Base-by-base conservation (phyloP, 1,284 basidiomycete species). In the Microbotryum intermedium region DNA sequence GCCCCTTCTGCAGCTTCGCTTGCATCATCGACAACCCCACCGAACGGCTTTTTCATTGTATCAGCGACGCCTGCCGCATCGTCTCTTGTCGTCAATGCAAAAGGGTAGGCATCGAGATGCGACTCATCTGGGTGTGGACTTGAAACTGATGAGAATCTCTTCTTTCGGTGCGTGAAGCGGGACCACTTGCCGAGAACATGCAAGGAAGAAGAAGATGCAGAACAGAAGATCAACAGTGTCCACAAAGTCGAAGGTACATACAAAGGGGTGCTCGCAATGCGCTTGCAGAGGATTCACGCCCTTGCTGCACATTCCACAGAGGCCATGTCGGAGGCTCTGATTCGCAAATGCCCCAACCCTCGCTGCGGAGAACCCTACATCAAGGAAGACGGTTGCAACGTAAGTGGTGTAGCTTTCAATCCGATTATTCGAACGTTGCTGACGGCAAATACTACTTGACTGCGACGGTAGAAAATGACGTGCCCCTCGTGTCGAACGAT, bases 1-100 rank as follows among this genome's bases (percentile, higher is more conserved):
- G 71, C 50, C 71, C 70, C 1, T 69, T 66, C 61, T 72, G 71
- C 53, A 59, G 64, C n/a, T 71, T 65, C 44, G 69, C 65, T 8
- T 61, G 45, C 52, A 61, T 70, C 34, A 68, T 71, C 55, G 71
- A 71, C 23, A 70, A 71, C 48, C 50, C 57, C n/a, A 53, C 68
- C 25, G 71, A 72, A 52, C 60, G 62, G 16, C 55, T 70, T 4
- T 67, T 71, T 55, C 43, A 51, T 11, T 72, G 70, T 46, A 59
- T 61, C 46, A 64, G 61, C 2, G 60, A 68, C 9, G 67, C 66
- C 4, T 72, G 70, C 57, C 28, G 25, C 8, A 58, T 61, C 29
- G 58, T 66, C 26, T 60, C 60, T n/a, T 72, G 71, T 45, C 57
- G 68, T 26, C 25, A 61, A 34, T 72, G 71, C 66, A 62, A 70